Base-by-base conservation (phyloP, 2,329 filamentous ascomycete species). In the Leptographium wingfieldii region DNA sequence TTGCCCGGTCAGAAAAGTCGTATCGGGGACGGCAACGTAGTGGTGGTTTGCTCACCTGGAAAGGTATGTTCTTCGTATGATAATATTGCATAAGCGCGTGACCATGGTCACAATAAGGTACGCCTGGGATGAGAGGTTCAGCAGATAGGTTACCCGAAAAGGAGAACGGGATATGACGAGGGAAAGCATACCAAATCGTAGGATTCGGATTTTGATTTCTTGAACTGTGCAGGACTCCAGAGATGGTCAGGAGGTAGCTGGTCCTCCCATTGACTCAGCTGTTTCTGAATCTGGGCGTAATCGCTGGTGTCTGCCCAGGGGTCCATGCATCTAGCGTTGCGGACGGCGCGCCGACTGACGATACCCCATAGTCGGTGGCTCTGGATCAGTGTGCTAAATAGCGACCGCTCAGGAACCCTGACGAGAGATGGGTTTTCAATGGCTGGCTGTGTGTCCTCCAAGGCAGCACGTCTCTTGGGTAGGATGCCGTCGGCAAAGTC, bases 71-170 rank as follows among this genome's bases (percentile, higher is more conserved):
- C 78, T 77, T 22, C 80, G 75, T 27, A 81, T 69, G 16, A 83
- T 75, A 59, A 83, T 81, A 60, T 82, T 80, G 66, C 79, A 82
- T 5, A 83, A 73, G 3, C 80, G 74, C 2, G 78, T 74, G 59
- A 79, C 76, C 71, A 81, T 81, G 4, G 79, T 81, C 5, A 81
- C 74, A 51, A 77, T 77, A 12, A 82, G 72, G 66, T 82, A 83
- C 0, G 76, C 78, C 78, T 80, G 31, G 19, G 19, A 33, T 5
- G 22, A 33, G 9, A 16, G 6, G 5, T 6, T 53, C 31, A 11
- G 55, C 5, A 1, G 1, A 33, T 7, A 29, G 31, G 22, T 29
- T 19, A 0, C 14, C 40, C 38, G n/a, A 6, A 4, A 16, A 4
- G 6, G 2, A 48, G 12, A 12, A 5, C 11, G 12, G 16, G 27